phyloP scores from a whole-genome alignment of 2,329 filamentous ascomycete genomes.

The Epicoccum sorghinum region DNA sequence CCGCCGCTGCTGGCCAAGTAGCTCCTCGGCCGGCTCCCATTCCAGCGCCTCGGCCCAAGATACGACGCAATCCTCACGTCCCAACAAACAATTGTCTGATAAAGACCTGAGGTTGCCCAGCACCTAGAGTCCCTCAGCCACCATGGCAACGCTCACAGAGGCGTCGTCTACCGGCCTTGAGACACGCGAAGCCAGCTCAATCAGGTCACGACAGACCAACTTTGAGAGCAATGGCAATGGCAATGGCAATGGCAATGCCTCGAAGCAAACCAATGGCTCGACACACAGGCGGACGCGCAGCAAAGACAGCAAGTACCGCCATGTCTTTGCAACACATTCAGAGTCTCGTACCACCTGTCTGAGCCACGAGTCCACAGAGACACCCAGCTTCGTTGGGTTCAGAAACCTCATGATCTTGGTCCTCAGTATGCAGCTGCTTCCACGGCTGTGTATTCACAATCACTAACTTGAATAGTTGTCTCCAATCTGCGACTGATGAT shows the following conservation, averaged over 20 bases:
- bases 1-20: constrained; percentile 12
- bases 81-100: constrained; percentile 3
- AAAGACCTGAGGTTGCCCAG: neutral
- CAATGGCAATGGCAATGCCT: neutral
- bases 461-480: constrained; percentile 66
- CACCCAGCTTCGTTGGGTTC: constrained; percentile 90
- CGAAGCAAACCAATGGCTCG: constrained; percentile 17
- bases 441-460: neutral
- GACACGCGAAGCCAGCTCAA: constrained; percentile 28
- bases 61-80: constrained; percentile 2
- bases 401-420: constrained; percentile 96
- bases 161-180: constrained; percentile 26
- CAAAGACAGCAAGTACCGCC: constrained; percentile 73
- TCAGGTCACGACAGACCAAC: constrained; percentile 33
- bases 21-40: constrained; percentile 4
- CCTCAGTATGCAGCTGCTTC: constrained; percentile 64
- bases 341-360: constrained; percentile 75
- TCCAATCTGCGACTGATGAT: constrained; percentile 94
- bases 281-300: constrained; percentile 15
- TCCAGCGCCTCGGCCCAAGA: constrained; percentile 12
- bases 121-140: neutral
- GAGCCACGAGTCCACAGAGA: constrained; percentile 76
- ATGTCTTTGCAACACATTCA: constrained; percentile 87
- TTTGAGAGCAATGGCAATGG: constrained; percentile 19
- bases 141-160: constrained; percentile 43